phyloP scores from a whole-genome alignment of 2,329 filamentous ascomycete genomes.

The Catunica adiposa region DNA sequence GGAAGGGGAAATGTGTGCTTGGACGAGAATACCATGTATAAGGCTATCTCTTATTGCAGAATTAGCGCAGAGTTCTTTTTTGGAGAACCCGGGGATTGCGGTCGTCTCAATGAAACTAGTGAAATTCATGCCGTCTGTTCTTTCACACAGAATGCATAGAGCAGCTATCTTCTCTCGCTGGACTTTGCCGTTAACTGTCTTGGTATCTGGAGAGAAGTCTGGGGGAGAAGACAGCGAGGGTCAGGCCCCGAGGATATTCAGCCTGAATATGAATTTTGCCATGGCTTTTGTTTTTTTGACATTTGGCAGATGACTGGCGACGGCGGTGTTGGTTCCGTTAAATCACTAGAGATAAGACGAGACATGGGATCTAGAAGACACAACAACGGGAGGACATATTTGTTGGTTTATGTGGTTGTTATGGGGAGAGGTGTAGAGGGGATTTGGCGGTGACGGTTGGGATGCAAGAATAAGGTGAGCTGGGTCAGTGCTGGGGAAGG shows the following conservation, averaged over 20 bases:
- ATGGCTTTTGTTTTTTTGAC: neutral
- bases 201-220: neutral
- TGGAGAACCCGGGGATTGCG: no score
- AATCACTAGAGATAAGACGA: neutral
- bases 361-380: no score
- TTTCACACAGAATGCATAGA: no score
- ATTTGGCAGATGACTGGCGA: neutral
- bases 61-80: no score
- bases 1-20: no score
- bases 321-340: neutral
- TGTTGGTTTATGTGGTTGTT: no score
- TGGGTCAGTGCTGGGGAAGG: constrained; percentile 1
- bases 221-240: neutral
- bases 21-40: no score
- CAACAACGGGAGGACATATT: no score
- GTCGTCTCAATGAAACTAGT: no score
- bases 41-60: no score
- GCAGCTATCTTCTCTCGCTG: neutral
- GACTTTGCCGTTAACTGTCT: neutral
- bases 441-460: neutral
- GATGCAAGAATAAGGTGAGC: neutral
- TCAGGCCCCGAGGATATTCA: neutral
- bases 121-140: no score
- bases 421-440: neutral
- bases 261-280: neutral